These are phyloP conservation scores for Actinomortierella ambigua DNA, from an alignment of 371 early-diverging fungal genomes.

Conservation along the genomic window DNA sequence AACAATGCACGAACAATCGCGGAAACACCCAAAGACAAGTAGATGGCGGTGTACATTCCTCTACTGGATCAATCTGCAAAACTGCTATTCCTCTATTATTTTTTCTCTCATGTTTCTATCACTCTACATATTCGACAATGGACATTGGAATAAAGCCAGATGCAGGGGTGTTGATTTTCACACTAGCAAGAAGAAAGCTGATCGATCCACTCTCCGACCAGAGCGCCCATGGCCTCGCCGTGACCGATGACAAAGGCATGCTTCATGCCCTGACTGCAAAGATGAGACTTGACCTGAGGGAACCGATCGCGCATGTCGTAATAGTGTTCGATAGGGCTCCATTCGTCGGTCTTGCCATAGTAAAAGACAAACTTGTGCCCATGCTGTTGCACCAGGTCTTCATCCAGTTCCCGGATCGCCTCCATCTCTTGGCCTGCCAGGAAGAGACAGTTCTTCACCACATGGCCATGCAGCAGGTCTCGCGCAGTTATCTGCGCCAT, in stretches of 20 bases:
- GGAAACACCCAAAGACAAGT: too few relatives aligned
- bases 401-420: conserved; percentile 65
- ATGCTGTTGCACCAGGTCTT: conserved; percentile 60
- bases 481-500: conserved; percentile 63
- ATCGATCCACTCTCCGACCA: conserved; percentile 42
- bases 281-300: conserved; percentile 62
- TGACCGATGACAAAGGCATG: conserved; percentile 78
- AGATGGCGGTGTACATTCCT: too few relatives aligned
- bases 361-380: conserved; percentile 78
- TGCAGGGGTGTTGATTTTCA: too few relatives aligned
- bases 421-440: conserved; percentile 83
- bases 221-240: conserved; percentile 41
- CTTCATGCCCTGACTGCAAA: conserved; percentile 72
- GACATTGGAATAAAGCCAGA: too few relatives aligned
- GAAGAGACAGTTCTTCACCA: conserved; percentile 65
- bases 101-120: too few relatives aligned
- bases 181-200: too few relatives aligned
- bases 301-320: conserved; percentile 68
- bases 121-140: too few relatives aligned
- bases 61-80: too few relatives aligned
- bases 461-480: conserved; percentile 59
- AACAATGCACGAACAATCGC: conserved; percentile 5
- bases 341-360: conserved; percentile 76
- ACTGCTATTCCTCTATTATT: too few relatives aligned
- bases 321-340: conserved; percentile 80